Evolutionary conservation across 306 rosid species (phyloP), one percentile per base, ranked within the genome.

Genomic region (Fagus sylvatica): DNA sequence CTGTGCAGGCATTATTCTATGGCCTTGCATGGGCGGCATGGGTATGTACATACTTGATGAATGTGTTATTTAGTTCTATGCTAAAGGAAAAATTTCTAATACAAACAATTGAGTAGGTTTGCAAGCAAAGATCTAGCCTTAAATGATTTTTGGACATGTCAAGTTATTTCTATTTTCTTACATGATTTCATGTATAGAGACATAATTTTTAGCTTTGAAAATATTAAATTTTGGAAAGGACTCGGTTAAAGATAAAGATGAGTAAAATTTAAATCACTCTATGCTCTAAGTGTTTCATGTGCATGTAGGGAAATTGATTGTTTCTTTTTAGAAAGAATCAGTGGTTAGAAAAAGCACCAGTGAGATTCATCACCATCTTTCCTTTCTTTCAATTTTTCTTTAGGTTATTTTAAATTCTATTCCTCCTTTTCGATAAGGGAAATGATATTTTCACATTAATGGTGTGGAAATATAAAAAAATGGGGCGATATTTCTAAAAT

Each of bases 21-120:
- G 98, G 98, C 73, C 80, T 93, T 76, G 96, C 98, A 79, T 93
- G 96, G 98, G 98, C 96, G n/a, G 77, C 94, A 34, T 90, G 98
- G 98, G 96, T 90, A 84, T 5, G 88, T 37, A 73, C 49, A 48
- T 75, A 64, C 64, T 74, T 64, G 70, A 71, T 53, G 71, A 39
- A 7, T 65, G 49, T 2, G 12, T 36, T 16, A 36, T 7, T 37
- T 39, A 34, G 2, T 39, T 17, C 13, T 65, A 1, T 33, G 7
- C 40, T 33, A 0, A 61, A 1, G 36, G 62, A 28, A 56, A 5
- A 56, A 7, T 56, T 56, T 56, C 34, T 7, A 9, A 46, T 13
- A 46, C 51, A 46, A 46, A 46, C 51, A 46, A 1, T 46, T 46
- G 51, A 46, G 51, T 46, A 8, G 51, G 51, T 4, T 46, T 46